Base-by-base conservation (phyloP, 139 green algal species). In the Chlorella sorokiniana region DNA sequence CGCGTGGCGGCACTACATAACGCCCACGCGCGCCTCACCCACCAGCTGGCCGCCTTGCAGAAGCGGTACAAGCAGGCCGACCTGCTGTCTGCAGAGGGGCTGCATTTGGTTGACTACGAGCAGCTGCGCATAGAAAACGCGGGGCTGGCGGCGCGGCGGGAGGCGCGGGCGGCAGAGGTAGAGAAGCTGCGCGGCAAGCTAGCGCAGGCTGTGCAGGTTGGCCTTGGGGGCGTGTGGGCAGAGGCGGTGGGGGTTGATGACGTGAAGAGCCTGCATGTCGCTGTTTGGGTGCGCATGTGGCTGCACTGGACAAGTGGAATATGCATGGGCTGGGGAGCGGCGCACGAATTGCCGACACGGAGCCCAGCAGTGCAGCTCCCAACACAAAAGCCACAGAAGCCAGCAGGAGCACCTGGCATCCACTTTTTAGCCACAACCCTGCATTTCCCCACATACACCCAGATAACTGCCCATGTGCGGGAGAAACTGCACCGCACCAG, bases 101-200 rank as follows among this genome's bases (percentile, higher is more conserved):
- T 98, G 72, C 94, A 97, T 76, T 88, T 97, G 38, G 96, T 98
- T 31, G 94, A 98, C 87, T 98, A 97, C 88, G 94, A 98, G 91
- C 94, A 98, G 89, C 91, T 97, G 65, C 96, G 97, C 84, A 98
- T 98, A 59, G 94, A 98, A 83, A 97, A 96, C 83, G 91, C 95
- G 86, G 91, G 81, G 52, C 85, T 97, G 69, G 91, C 93, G 38
- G 92, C 95, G 72, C 95, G 95, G 85, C 96, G 96, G 62, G 94
- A 97, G 86, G 94, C 95, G 86, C 85, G 92, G 22, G 94, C 93
- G 78, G 92, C 96, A 80, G 94, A 98, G 89, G 88, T 98, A 69
- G 82, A 94, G 37, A 95, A 94, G 86, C 89, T 98, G 78, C 88
- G 89, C 33, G 92, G 91, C 81, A 97, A 97, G 88, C 96, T 91